Conservation (phyloP, 441 rosid species). For the Theobroma grandiflorum region DNA sequence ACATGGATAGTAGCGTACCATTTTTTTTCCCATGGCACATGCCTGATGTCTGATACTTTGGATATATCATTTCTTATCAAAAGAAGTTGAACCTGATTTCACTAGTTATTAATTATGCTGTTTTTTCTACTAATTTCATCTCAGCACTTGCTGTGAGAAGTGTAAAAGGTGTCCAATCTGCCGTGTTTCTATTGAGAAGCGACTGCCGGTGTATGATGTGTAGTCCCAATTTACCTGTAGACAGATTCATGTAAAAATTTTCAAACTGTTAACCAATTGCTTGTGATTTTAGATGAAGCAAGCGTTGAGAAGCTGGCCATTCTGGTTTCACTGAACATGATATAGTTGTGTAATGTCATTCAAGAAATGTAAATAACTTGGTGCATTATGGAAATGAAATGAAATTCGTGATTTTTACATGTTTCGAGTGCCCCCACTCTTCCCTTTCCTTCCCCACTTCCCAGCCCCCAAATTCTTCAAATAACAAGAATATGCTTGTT, state of each 20-base stretch:
- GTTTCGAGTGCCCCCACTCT: background rate
- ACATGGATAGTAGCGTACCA: background rate
- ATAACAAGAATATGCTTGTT: background rate
- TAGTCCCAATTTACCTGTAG: constrained; percentile 33
- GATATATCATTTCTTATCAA: background rate
- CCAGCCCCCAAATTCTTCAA: background rate
- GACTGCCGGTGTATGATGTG: constrained; percentile 58
- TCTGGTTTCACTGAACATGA: constrained; percentile 11
- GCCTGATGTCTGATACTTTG: background rate
- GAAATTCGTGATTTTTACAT: background rate
- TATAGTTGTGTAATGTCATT: background rate
- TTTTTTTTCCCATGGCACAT: background rate
- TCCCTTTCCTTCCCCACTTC: background rate
- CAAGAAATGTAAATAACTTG: constrained; percentile 31
- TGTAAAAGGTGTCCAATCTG: constrained; percentile 72
- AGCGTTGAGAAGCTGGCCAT: constrained; percentile 34
- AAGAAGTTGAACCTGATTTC: background rate
- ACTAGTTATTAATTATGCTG: background rate
- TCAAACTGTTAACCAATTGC: constrained; percentile 33
- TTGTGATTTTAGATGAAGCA: constrained; percentile 47
- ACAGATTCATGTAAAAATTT: background rate
- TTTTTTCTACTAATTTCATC: constrained; percentile 4
- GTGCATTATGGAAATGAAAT: constrained; percentile 8
- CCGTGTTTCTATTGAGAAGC: constrained; percentile 62
- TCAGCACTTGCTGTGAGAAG: constrained; percentile 67